Base-by-base conservation (phyloP, 2,329 filamentous ascomycete species). In the Pseudogymnoascus sp. region DNA sequence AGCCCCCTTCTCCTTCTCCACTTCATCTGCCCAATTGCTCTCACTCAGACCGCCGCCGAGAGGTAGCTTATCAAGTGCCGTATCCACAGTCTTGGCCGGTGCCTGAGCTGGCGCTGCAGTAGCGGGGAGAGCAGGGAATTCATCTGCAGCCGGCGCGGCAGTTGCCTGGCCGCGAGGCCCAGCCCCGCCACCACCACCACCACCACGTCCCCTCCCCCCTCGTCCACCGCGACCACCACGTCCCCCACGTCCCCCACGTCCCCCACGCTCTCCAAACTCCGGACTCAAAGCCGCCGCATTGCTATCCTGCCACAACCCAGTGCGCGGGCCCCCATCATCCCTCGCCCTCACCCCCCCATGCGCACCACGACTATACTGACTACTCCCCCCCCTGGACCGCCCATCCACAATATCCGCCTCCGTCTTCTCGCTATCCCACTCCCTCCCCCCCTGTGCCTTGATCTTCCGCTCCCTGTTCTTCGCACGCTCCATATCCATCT, bases 381-480 rank as follows among this genome's bases (percentile, higher is more conserved):
- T 53, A 11, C 47, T 53, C 3, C 3, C 9, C 4, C 69, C 69
- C 31, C 65, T 61, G 1, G 63, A 57, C 57, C 60, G 68, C 9
- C 67, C 57, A 67, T 74, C 71, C 33, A 72, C 69, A 62, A 73
- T 70, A 65, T 73, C 71, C 10, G 64, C 65, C 61, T 73, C 71
- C 2, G 67, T 64, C 64, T 74, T 74, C 63, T 71, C 71, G 36
- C 66, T 68, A 64, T 74, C 73, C 73, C 73, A 74, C 64, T 74
- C 73, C 19, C 73, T 53, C 5, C 69, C 70, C 2, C 71, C 70
- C 53, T 72, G 70, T 9, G 71, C 71, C 59, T 71, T 69, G 47
- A 74, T 68, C 64, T 74, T 74, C 61, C 72, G 63, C 65, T 73
- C 67, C 36, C 72, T 57, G 62, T 74, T 74, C 69, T 72, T 74